phyloP scores from a whole-genome alignment of 176 grass and related monocot species.

The Echinochloa phyllopogon region DNA sequence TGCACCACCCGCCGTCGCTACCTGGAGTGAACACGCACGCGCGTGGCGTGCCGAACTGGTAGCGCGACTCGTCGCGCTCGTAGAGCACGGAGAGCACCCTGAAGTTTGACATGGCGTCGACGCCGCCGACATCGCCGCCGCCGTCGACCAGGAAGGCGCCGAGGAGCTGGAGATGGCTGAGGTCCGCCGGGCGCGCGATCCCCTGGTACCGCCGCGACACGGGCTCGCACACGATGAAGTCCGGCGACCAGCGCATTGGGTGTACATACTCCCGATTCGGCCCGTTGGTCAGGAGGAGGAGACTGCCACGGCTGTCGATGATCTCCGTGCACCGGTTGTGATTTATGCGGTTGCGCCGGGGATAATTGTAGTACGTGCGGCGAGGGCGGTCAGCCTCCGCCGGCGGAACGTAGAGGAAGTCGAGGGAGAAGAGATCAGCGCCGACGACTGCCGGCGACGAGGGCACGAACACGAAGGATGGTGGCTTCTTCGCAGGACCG shows the following conservation, averaged over 20 bases:
- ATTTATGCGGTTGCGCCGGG: background rate
- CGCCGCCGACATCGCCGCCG: background rate
- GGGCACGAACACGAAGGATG: conserved; percentile 10
- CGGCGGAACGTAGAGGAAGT: background rate
- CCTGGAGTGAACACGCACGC: background rate
- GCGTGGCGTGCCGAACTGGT: background rate
- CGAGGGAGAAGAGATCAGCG: background rate
- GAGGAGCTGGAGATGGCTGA: background rate
- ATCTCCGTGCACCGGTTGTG: conserved; percentile 4
- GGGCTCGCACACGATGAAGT: conserved; percentile 17
- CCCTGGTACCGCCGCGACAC: background rate
- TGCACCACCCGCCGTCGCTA: background rate
- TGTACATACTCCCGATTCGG: background rate
- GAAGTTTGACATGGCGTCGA: conserved; percentile 6
- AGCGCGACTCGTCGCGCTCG: background rate
- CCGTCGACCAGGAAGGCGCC: background rate
- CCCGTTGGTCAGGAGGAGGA: background rate
- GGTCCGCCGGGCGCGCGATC: background rate
- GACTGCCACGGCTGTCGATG: conserved; percentile 8
- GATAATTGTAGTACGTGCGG: background rate
- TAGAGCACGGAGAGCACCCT: background rate
- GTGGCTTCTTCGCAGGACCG: background rate
- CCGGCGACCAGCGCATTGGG: background rate
- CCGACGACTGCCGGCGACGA: background rate
- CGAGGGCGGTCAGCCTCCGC: background rate